Conservation (phyloP, 108 stramenopile species). For the Nitzschia sp. region DNA sequence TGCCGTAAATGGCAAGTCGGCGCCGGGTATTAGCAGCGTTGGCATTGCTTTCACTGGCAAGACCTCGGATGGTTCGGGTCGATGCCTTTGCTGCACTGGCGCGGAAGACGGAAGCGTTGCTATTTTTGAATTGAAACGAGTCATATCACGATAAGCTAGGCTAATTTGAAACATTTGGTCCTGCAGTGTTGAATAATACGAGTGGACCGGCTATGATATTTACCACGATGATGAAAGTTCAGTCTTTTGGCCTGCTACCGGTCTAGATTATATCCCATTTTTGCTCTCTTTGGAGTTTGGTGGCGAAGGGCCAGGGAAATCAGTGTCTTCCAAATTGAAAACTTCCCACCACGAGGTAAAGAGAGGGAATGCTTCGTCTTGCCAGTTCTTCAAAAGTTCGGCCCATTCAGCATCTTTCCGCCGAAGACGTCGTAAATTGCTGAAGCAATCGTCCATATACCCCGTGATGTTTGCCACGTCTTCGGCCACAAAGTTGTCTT, state of each 20-base stretch:
- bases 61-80: slow-evolving; percentile 24
- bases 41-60: slow-evolving; percentile 38
- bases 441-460: slow-evolving; percentile 9
- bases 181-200: neutral
- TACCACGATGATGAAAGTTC: too few species aligned
- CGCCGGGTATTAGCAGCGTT: slow-evolving; percentile 50
- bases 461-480: neutral
- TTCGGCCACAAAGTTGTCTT: neutral
- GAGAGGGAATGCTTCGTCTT: neutral
- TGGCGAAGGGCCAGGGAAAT: neutral
- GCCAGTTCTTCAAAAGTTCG: neutral
- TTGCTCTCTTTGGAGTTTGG: neutral
- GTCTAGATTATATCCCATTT: neutral
- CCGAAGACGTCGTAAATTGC: neutral
- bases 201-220: too few species aligned
- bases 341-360: slow-evolving; percentile 16
- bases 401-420: neutral
- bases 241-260: too few species aligned
- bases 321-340: slow-evolving; percentile 17
- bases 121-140: slow-evolving; percentile 59
- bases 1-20: slow-evolving; percentile 46
- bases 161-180: neutral
- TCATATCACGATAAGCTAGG: slow-evolving; percentile 4
- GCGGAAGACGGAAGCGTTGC: slow-evolving; percentile 70
- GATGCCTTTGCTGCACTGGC: slow-evolving; percentile 59